A percentile compares a stretch with the other conserved stretches of the same genome.
These are phyloP conservation scores for Ambrosia artemisiifolia DNA, from an alignment of 129 eudicot species.

Conservation along the genomic window DNA sequence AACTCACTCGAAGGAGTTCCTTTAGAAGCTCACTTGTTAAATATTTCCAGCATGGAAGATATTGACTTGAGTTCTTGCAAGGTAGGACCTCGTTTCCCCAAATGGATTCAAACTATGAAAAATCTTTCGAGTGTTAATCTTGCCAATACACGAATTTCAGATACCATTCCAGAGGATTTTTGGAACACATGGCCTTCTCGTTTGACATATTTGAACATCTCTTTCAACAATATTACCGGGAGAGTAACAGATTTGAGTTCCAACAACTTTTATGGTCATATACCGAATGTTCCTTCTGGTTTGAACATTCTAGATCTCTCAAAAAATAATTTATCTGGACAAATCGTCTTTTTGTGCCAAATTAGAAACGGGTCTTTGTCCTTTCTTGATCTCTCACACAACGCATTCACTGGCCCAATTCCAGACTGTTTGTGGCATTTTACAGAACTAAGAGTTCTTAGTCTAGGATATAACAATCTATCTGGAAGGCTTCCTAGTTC, in stretches of 20 bases:
- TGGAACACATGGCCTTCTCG: conserved; percentile 15
- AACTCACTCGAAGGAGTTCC: no score
- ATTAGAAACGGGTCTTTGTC: not conserved
- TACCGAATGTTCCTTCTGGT: no score
- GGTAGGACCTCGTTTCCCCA: conserved; percentile 44
- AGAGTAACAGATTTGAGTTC: no score
- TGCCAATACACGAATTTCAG: conserved; percentile 1
- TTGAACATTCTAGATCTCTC: conserved; percentile 22
- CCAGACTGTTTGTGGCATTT: conserved; percentile 31
- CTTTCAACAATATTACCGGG: no score
- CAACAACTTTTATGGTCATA: no score
- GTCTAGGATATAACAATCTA: conserved; percentile 31
- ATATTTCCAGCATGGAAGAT: not conserved
- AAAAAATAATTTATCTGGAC: conserved; percentile 29
- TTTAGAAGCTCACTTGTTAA: no score
- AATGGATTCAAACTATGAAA: conserved; percentile 41
- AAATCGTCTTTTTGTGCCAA: conserved; percentile 24
- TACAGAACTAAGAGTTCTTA: conserved; percentile 1
- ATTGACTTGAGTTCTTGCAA: conserved; percentile 25
- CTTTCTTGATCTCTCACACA: conserved; percentile 30
- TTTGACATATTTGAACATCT: conserved; percentile 10
- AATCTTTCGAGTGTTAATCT: not conserved
- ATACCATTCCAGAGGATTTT: not conserved
- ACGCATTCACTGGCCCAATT: conserved; percentile 13
- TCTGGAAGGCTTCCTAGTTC: conserved; percentile 32